phyloP scores from a whole-genome alignment of 225 moss, liverwort and hornwort species.

The Sphagnum tenellum region DNA sequence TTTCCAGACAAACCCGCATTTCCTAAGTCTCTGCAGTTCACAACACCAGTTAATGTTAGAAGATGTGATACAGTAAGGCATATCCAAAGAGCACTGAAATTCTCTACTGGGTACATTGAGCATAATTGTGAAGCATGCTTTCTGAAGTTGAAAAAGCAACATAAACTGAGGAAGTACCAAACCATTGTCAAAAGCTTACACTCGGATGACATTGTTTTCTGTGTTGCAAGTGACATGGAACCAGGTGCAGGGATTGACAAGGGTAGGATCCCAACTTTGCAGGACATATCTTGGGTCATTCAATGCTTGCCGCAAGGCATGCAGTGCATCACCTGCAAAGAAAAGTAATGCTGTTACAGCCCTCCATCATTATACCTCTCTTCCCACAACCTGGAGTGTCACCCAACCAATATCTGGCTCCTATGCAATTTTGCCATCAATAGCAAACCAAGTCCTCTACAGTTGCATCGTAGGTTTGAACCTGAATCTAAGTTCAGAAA shows the following conservation, averaged over 20 bases:
- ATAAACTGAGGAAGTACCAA: not conserved
- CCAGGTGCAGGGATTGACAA: conserved; percentile 68
- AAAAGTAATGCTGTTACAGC: not conserved
- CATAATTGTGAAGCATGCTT: too few relatives aligned
- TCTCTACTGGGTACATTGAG: not conserved
- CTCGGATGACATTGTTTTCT: conserved; percentile 50
- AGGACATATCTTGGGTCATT: conserved; percentile 49
- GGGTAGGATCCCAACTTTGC: conserved; percentile 62
- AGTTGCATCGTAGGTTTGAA: too few relatives aligned
- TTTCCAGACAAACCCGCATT: too few relatives aligned
- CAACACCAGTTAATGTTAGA: not conserved
- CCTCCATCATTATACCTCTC: too few relatives aligned
- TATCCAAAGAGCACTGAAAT: not conserved
- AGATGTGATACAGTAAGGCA: not conserved
- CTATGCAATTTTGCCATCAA: too few relatives aligned
- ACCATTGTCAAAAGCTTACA: conserved; percentile 20
- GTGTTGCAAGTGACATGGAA: conserved; percentile 58
- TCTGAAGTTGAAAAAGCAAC: not conserved
- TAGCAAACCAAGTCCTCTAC: too few relatives aligned
- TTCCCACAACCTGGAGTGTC: too few relatives aligned
- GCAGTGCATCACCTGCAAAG: conserved; percentile 44
- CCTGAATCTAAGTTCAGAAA: too few relatives aligned
- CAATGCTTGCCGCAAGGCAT: conserved; percentile 47
- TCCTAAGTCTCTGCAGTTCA: not conserved
- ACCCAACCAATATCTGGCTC: too few relatives aligned